Percentiles rank a stretch among this genome's conserved stretches.
phyloP scores from a whole-genome alignment of 2,329 filamentous ascomycete genomes.

The Ploettnerulaceae sp. region DNA sequence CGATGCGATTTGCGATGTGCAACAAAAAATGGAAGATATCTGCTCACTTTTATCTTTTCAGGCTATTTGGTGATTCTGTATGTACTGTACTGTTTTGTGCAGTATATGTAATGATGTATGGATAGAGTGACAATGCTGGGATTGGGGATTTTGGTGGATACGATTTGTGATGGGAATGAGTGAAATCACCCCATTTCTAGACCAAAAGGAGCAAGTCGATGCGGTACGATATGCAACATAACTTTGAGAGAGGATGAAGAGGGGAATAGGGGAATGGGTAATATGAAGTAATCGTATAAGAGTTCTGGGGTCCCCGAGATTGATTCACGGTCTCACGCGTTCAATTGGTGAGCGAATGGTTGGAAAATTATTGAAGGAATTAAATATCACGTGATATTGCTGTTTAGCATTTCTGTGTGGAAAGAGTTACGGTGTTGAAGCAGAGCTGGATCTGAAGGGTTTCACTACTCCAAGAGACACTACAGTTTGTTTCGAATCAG shows the following conservation, averaged over 20 bases:
- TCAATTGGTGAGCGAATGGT: background rate
- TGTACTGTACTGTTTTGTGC: background rate
- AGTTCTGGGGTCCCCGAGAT: background rate
- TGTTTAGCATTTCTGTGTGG: too few species aligned
- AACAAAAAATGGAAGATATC: conserved; percentile 6
- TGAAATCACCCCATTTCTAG: background rate
- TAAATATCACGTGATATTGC: background rate
- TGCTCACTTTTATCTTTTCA: background rate
- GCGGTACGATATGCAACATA: conserved; percentile 14
- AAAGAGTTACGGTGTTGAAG: too few species aligned
- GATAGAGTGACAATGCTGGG: background rate
- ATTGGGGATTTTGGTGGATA: background rate
- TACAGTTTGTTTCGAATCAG: too few species aligned
- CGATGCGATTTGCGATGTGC: conserved; percentile 8
- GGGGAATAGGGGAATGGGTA: background rate
- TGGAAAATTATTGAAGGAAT: background rate
- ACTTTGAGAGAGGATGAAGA: background rate
- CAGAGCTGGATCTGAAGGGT: too few species aligned
- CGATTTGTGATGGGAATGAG: conserved; percentile 1
- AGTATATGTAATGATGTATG: background rate
- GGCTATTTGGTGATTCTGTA: background rate
- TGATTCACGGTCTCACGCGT: background rate
- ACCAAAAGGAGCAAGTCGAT: conserved; percentile 9
- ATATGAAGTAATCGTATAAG: background rate
- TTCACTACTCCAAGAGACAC: too few species aligned